These are phyloP conservation scores for Aspergillus pseudoviridinutans DNA, from an alignment of 2,329 filamentous ascomycete species.

Conservation along the genomic window DNA sequence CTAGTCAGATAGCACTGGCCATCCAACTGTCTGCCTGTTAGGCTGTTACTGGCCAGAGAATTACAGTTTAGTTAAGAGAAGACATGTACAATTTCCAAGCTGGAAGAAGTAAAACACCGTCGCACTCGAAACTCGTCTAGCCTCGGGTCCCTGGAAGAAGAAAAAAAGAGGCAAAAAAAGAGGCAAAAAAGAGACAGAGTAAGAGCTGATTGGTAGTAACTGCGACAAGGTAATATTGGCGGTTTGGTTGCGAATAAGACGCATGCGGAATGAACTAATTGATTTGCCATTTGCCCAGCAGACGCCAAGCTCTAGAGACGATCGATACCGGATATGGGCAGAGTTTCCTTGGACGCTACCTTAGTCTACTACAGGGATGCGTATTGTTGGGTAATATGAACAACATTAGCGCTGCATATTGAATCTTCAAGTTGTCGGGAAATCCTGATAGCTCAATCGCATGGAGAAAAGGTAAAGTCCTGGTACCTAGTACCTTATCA, in stretches of 20 bases:
- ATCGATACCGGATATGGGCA: not conserved
- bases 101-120: too few species aligned
- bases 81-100: not conserved
- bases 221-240: not conserved
- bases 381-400: not conserved
- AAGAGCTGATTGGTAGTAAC: not conserved
- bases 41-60: too few species aligned
- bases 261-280: slow-evolving; percentile 1
- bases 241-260: not conserved
- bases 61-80: too few species aligned
- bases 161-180: slow-evolving; percentile 3
- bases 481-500: too few species aligned
- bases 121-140: too few species aligned
- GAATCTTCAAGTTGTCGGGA: too few species aligned
- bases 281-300: not conserved
- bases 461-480: not conserved
- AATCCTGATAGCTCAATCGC: too few species aligned
- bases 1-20: not conserved
- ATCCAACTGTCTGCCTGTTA: not conserved
- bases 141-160: not conserved
- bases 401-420: not conserved
- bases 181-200: slow-evolving; percentile 2
- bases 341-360: not conserved
- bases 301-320: not conserved
- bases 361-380: not conserved